These are phyloP conservation scores for Lagenidium sp. DNA, from an alignment of 352 stramenopile genomes.

Conservation along the genomic window DNA sequence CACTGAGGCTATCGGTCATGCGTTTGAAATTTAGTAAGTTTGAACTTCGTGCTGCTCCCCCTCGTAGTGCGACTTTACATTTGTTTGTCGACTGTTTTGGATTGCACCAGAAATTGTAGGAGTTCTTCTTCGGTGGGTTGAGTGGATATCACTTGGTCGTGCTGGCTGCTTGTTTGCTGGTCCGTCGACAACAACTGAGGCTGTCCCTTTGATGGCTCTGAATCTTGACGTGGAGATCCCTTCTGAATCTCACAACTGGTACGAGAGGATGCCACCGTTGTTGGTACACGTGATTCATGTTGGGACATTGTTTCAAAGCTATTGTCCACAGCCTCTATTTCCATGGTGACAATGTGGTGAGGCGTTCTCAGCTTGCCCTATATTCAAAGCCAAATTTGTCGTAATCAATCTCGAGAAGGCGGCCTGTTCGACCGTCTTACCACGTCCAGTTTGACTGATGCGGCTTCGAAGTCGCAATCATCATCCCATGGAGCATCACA, in stretches of 20 bases:
- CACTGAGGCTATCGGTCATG: conserved; percentile 6
- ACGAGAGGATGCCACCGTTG: too few species aligned
- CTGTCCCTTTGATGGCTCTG: too few species aligned
- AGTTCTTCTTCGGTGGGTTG: not conserved
- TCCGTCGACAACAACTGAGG: not conserved
- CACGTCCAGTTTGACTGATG: conserved; percentile 21
- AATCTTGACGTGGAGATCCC: too few species aligned
- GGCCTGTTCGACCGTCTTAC: too few species aligned
- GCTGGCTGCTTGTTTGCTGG: not conserved
- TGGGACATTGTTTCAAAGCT: too few species aligned
- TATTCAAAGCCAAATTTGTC: too few species aligned
- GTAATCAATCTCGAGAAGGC: too few species aligned
- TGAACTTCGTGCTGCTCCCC: not conserved
- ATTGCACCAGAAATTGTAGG: conserved; percentile 1
- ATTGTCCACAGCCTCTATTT: conserved; percentile 22
- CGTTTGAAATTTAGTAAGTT: too few species aligned
- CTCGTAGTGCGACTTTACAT: conserved; percentile 1
- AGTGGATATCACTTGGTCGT: too few species aligned
- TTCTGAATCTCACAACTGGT: too few species aligned
- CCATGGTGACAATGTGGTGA: conserved; percentile 23
- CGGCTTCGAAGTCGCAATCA: conserved; percentile 6
- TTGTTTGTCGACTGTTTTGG: conserved; percentile 3
- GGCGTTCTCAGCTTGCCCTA: conserved; percentile 24
- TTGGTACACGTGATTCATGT: too few species aligned
- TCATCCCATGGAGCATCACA: conserved; percentile 5